Evolutionary conservation across 306 rosid species (phyloP), one percentile per base, ranked within the genome.

Genomic region (Medicago ruthenica): DNA sequence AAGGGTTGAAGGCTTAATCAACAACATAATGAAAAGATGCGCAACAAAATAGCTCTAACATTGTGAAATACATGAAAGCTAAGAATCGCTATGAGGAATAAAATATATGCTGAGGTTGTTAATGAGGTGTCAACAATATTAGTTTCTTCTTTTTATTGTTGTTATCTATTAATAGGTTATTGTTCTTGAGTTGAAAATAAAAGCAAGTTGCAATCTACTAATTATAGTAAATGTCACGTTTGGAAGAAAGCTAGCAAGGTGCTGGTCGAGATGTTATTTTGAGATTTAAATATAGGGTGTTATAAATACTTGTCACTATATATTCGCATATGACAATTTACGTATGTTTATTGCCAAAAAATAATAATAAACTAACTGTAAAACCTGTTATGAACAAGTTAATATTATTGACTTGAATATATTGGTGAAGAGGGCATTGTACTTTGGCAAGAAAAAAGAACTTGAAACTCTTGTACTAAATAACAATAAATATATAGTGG

Each of bases 161-260:
- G 54, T 74, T 55, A 15, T 37, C 91, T 79, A 88, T 80, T 67
- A 71, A 78, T 82, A 81, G 85, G 16, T 66, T 69, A 8, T 75
- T 73, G 17, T 75, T 69, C 79, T 34, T 41, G 65, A 65, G 58
- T 77, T 61, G 10, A 59, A 77, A 72, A 76, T 76, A 54, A 58
- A 75, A 77, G 78, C 27, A 80, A 67, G 61, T 74, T 82, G 39
- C 27, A 42, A 55, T 81, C 50, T 59, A 79, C 82, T 76, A 77
- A 87, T 51, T 63, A 54, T 63, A 80, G 91, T 75, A 75, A 74
- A 73, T 50, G 67, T 67, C 72, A 45, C 47, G 40, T 71, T 78
- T 64, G 27, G 65, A 22, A 58, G 31, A 77, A 44, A 44, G 1
- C 48, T 27, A 27, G 2, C 27, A 24, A 24, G 27, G n/a, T n/a